phyloP scores from a whole-genome alignment of 306 rosid genomes.

The Cajanus cajan region DNA sequence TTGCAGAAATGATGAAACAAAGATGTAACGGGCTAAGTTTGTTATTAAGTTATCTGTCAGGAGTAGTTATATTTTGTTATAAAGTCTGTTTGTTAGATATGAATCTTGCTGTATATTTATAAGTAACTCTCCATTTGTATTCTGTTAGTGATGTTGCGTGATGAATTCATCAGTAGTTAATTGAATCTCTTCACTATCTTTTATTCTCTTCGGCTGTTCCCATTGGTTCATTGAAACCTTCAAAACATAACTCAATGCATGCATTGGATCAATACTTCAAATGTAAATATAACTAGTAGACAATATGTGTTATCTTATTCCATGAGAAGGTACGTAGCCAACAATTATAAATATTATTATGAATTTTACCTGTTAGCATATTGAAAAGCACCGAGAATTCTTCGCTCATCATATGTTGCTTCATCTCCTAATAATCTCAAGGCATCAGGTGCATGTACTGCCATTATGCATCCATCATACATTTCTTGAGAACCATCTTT shows the following conservation, averaged over 20 bases:
- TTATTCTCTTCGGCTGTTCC: too few relatives aligned
- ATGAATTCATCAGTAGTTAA: too few relatives aligned
- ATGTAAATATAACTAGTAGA: neutral
- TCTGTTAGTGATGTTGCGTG: too few relatives aligned
- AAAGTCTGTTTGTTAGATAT: too few relatives aligned
- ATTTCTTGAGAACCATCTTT: conserved; percentile 62
- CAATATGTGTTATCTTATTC: neutral
- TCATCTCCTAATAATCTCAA: conserved; percentile 68
- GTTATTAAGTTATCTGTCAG: too few relatives aligned
- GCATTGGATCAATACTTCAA: neutral
- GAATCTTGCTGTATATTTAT: too few relatives aligned
- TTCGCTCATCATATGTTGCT: conserved; percentile 66
- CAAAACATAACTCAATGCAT: neutral
- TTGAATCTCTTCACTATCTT: too few relatives aligned
- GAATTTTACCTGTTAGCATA: conserved; percentile 68
- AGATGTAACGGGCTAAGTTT: too few relatives aligned
- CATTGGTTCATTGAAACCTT: too few relatives aligned
- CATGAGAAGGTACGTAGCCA: neutral
- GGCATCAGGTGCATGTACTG: conserved; percentile 86
- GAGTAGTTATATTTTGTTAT: too few relatives aligned
- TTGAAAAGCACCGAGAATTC: conserved; percentile 96
- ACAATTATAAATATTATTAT: neutral
- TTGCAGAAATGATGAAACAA: neutral
- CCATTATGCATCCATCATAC: conserved; percentile 66
- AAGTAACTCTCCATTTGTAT: too few relatives aligned